Evolutionary conservation across 2,329 filamentous ascomycete species (phyloP).

Genomic region (Trichoderma sp.): DNA sequence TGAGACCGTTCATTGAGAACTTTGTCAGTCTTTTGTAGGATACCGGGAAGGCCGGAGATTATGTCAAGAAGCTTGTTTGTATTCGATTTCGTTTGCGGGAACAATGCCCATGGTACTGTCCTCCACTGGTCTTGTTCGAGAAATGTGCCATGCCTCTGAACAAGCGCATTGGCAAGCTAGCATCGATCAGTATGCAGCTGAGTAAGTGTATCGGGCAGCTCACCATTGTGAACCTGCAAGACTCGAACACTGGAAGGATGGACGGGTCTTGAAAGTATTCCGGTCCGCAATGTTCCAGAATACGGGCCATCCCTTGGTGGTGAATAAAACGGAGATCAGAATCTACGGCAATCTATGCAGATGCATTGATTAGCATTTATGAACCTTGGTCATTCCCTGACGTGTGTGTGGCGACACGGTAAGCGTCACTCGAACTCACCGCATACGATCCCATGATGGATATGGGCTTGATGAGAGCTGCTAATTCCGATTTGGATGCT

Average conservation of each 20-base stretch:
- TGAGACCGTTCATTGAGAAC: conserved; percentile 3
- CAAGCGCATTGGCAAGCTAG: background rate
- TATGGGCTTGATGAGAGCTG: conserved; percentile 6
- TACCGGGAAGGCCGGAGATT: background rate
- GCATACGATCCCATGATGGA: conserved; percentile 9
- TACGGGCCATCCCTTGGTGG: background rate
- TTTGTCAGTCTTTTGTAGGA: background rate
- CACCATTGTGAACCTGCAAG: background rate
- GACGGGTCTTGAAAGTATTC: background rate
- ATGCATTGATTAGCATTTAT: background rate
- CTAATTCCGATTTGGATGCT: background rate
- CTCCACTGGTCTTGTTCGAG: background rate
- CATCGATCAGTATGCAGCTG: background rate
- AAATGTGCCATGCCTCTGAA: background rate
- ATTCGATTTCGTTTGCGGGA: background rate
- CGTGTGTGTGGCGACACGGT: too few species aligned
- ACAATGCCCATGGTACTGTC: background rate
- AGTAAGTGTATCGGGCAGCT: background rate
- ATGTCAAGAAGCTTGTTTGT: conserved; percentile 4
- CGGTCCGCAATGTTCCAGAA: conserved; percentile 3
- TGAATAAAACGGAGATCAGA: background rate
- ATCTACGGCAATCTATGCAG: background rate
- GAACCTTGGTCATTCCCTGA: background rate
- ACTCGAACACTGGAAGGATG: background rate
- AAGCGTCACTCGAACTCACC: background rate